These are phyloP conservation scores for Xerocomellus chrysenteron DNA, from an alignment of 768 basidiomycete genomes.

Conservation along the genomic window DNA sequence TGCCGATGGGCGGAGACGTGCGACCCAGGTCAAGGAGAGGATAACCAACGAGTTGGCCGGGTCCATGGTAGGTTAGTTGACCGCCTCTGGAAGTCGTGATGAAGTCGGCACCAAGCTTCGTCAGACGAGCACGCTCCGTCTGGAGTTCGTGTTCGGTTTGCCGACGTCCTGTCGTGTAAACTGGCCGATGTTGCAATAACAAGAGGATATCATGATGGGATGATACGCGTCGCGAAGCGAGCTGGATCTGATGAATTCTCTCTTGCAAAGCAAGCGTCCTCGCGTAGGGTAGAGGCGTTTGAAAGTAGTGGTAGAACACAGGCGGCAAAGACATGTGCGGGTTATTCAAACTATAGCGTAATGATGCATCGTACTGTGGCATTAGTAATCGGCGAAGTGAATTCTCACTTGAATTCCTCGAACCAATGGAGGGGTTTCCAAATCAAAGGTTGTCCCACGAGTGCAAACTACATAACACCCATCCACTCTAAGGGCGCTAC, in stretches of 20 bases:
- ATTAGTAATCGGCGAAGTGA: too few relatives aligned
- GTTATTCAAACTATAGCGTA: too few relatives aligned
- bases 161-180: slow-evolving; percentile 92
- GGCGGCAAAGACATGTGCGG: slow-evolving; percentile 46
- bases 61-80: slow-evolving; percentile 95
- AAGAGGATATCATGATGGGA: slow-evolving; percentile 63
- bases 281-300: slow-evolving; percentile 70
- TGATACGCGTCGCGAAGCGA: slow-evolving; percentile 49
- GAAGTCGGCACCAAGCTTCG: slow-evolving; percentile 83
- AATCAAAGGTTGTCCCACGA: too few relatives aligned
- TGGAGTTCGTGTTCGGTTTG: slow-evolving; percentile 63
- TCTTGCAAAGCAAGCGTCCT: slow-evolving; percentile 71
- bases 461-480: too few relatives aligned
- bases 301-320: slow-evolving; percentile 76
- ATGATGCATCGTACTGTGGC: too few relatives aligned
- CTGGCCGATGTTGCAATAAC: slow-evolving; percentile 87
- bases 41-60: slow-evolving; percentile 96
- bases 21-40: slow-evolving; percentile 88
- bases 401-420: too few relatives aligned
- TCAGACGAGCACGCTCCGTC: slow-evolving; percentile 64
- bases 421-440: too few relatives aligned
- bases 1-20: slow-evolving; percentile 65
- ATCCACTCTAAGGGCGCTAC: too few relatives aligned
- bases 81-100: slow-evolving; percentile 82
- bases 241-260: slow-evolving; percentile 63